A percentile compares a stretch with the other conserved stretches of the same genome.
These are phyloP conservation scores for Ammopiptanthus mongolicus DNA, from an alignment of 306 rosid species.

Conservation along the genomic window DNA sequence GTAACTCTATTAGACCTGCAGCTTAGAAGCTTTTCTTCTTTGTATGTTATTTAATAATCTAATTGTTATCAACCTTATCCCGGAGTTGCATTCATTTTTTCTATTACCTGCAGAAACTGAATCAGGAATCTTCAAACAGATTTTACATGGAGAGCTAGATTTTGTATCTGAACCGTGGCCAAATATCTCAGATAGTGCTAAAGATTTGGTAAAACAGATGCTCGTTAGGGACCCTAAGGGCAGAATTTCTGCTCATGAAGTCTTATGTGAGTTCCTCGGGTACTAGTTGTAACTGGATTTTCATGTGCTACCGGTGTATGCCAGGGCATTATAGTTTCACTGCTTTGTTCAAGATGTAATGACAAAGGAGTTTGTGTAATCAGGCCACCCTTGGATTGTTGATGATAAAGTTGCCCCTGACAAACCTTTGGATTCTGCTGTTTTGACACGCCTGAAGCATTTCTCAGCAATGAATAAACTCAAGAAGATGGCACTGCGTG, in stretches of 20 bases:
- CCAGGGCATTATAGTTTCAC: neutral
- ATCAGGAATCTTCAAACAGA: slow-evolving; percentile 81
- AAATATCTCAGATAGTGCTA: slow-evolving; percentile 67
- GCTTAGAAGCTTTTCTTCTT: slow-evolving; percentile 2
- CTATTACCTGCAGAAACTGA: slow-evolving; percentile 57
- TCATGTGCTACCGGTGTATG: slow-evolving; percentile 11
- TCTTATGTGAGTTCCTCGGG: slow-evolving; percentile 59
- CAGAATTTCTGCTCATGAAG: slow-evolving; percentile 83
- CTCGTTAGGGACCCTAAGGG: slow-evolving; percentile 68
- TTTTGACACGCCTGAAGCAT: slow-evolving; percentile 82
- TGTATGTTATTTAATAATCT: neutral
- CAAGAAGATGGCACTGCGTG: slow-evolving; percentile 87
- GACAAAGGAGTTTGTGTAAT: slow-evolving; percentile 18
- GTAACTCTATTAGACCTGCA: neutral
- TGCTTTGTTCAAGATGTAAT: slow-evolving; percentile 12
- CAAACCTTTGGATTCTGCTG: slow-evolving; percentile 85
- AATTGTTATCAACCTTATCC: neutral
- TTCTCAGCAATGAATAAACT: slow-evolving; percentile 88
- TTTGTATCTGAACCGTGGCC: slow-evolving; percentile 88
- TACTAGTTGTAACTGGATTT: slow-evolving; percentile 8
- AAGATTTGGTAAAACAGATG: slow-evolving; percentile 68
- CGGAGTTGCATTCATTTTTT: slow-evolving; percentile 15
- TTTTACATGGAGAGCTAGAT: slow-evolving; percentile 64
- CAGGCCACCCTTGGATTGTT: slow-evolving; percentile 89
- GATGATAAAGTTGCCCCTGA: slow-evolving; percentile 89